Conservation (phyloP, 257 asterid genomes). For the Solanum pinnatisectum region DNA sequence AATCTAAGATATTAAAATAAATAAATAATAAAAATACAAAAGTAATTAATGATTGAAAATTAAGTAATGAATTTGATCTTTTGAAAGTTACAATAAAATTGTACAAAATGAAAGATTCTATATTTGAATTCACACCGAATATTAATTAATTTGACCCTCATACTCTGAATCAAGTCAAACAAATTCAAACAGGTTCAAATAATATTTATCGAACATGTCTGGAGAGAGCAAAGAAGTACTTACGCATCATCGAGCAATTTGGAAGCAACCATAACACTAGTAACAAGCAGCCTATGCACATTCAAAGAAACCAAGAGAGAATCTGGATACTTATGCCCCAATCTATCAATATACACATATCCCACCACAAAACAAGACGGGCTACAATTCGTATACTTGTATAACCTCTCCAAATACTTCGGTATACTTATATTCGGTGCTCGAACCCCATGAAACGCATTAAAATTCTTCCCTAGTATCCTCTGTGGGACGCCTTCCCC, state of each 20-base stretch:
- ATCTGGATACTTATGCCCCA: slow-evolving; percentile 63
- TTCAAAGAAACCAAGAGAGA: slow-evolving; percentile 72
- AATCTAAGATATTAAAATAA: not conserved
- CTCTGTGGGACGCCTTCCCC: not conserved
- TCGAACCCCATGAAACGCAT: slow-evolving; percentile 55
- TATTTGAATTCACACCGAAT: not conserved
- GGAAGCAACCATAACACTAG: slow-evolving; percentile 84
- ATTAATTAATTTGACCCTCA: not conserved
- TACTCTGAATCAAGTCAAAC: not conserved
- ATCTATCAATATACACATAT: slow-evolving; percentile 64
- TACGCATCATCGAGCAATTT: slow-evolving; percentile 81
- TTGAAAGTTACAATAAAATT: not conserved
- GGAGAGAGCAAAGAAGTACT: slow-evolving; percentile 1
- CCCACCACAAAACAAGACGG: slow-evolving; percentile 83
- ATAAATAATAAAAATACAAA: not conserved
- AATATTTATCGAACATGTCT: not conserved
- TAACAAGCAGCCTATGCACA: slow-evolving; percentile 63
- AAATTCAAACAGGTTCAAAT: accelerated
- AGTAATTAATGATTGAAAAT: not conserved
- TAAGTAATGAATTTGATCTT: not conserved
- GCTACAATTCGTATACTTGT: slow-evolving; percentile 75
- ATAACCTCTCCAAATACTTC: slow-evolving; percentile 70
- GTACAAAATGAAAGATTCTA: not conserved
- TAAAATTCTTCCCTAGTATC: slow-evolving; percentile 27
- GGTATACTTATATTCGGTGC: slow-evolving; percentile 61